Conservation (phyloP, 768 basidiomycete species). For the Boletus tylopilopsis region DNA sequence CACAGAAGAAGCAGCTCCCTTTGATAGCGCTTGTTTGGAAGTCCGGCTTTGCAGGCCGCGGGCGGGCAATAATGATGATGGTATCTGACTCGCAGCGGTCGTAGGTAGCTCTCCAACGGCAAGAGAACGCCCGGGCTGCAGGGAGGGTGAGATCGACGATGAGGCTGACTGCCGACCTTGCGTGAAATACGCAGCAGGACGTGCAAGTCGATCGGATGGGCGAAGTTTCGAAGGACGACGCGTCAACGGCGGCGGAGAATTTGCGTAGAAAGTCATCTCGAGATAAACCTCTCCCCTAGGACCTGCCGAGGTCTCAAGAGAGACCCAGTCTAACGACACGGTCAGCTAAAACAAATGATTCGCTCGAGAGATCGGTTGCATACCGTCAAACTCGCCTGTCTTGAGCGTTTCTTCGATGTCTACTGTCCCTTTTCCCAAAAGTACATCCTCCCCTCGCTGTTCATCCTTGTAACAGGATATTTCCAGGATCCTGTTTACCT, state of each 20-base stretch:
- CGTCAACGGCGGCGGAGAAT: conserved; percentile 51
- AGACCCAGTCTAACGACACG: conserved; percentile 61
- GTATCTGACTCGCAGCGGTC: conserved; percentile 8
- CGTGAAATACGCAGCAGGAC: conserved; percentile 31
- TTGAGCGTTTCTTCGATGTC: conserved; percentile 76
- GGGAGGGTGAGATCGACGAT: conserved; percentile 12
- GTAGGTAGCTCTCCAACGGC: conserved; percentile 2
- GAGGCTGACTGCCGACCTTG: conserved; percentile 20
- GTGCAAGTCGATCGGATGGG: conserved; percentile 48
- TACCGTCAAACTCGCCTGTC: conserved; percentile 91
- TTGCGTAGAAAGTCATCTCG: conserved; percentile 91
- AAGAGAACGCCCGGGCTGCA: conserved; percentile 11
- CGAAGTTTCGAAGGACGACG: conserved; percentile 53
- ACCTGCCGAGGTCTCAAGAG: conserved; percentile 53
- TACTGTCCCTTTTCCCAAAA: conserved; percentile 70
- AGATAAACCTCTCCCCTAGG: conserved; percentile 84
- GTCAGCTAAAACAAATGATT: conserved; percentile 3
- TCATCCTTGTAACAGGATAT: conserved; percentile 83
- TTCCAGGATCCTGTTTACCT: conserved; percentile 51
- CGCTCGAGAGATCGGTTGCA: conserved; percentile 23
- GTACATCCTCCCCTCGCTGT: conserved; percentile 60
- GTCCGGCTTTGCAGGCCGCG: conserved; percentile 3
- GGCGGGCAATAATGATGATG: conserved; percentile 24
- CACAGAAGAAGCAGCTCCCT: conserved; percentile 4
- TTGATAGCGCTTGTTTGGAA: conserved; percentile 7